Base-by-base conservation (phyloP, 2,329 filamentous ascomycete genomes). In the Escovopsis sp. region DNA sequence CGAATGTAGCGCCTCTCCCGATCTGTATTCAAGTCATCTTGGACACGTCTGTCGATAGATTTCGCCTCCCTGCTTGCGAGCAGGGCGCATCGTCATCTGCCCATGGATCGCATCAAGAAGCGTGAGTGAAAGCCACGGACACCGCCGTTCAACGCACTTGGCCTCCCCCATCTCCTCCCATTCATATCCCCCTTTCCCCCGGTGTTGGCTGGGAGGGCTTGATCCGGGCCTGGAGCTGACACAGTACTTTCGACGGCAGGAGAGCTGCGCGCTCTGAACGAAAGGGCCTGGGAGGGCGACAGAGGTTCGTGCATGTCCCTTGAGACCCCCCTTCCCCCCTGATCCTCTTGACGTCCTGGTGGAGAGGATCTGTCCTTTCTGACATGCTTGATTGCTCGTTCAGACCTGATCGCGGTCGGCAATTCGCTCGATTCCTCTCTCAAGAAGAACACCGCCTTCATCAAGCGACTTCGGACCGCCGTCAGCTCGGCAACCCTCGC, bases 371-470 rank as follows among this genome's bases (percentile, higher is more conserved):
- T 8, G 7, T 26, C 29, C 17, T 16, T n/a, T 11, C 38, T 40
- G 29, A 40, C 27, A 28, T 26, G 11, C 15, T 27, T 8, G 11
- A 10, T 33, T 23, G 34, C 15, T 33, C n/a, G n/a, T n/a, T 17
- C 37, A 92, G 86, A 83, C 64, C 63, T 92, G 42, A 85, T 92
- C 51, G 61, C 73, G 36, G 76, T 90, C 47, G 77, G 74, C 56
- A 71, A 72, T 52, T 80, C 82, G 21, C 78, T 96, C 51, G 88
- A 96, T 58, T 94, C 88, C 35, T 90, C 87, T 35, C 69, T 96
- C 57, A 94, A 94, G 64, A 96, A 94, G 66, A 96, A 96, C 51
- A 96, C 88, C 4, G 86, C 87, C 45, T 94, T 96, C 57, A 96
- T 96, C 54, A 94, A 94, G 61, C 84, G 88, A 51, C 69, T 96